Base-by-base conservation (phyloP, 139 green algal species). In the Chlorokybus atmophyticus region DNA sequence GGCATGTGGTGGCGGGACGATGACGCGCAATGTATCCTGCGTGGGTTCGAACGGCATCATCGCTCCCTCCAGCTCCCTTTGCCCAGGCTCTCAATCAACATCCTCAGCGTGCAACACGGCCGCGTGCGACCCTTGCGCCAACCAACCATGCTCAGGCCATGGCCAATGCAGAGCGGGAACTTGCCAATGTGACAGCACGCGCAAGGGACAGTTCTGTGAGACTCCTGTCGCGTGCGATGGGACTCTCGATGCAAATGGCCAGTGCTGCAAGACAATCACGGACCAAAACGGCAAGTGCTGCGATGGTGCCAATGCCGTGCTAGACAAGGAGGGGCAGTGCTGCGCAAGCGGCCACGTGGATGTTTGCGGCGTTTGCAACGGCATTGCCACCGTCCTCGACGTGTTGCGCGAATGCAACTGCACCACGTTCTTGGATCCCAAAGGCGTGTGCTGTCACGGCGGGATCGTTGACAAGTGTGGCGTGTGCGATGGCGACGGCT, bases 341-440 rank as follows among this genome's bases (percentile, higher is more conserved):
- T 64, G 57, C 57, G 6, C 40, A n/a, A 53, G 31, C 57, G 57
- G 57, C 8, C 4, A 5, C 6, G 29, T 64, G 23, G 57, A 64
- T 44, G 57, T 27, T 29, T 64, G 57, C 42, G 57, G 57, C 17
- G 57, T 57, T 42, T 64, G 57, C 57, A 27, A 56, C 23, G 57
- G 57, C 23, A 44, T 57, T 26, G 57, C 31, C 7, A 30, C 19
- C 6, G 31, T 6, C 35, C 48, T 14, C 35, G 35, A 44, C 14
- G 35, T 10, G 10, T 14, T 44, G 35, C 14, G 10, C 35, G 10
- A 44, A 14, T 44, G 35, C 35, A 40, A 23, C 52, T 58, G 51
- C 51, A 14, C 10, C 40, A 64, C 39, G 56, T 48, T n/a, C 8
- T 27, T 29, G 51, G 17, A 29, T 10, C 8, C n/a, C 19, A 10